Evolutionary conservation across 2,329 filamentous ascomycete genomes (phyloP).

Genomic region (Ceratocystis papillata): DNA sequence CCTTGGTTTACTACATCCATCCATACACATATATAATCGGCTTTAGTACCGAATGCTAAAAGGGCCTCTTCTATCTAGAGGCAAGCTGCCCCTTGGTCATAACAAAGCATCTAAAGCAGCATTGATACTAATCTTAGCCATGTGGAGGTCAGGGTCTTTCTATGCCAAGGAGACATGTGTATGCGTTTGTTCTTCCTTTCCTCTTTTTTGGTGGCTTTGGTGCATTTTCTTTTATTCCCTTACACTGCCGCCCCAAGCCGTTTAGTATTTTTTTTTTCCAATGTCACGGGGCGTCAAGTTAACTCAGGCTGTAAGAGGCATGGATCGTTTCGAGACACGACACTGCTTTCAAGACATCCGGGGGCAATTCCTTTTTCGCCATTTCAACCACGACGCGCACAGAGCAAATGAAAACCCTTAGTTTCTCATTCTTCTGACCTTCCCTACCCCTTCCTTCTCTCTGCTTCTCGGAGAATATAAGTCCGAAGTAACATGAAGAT

Average conservation of each 20-base stretch:
- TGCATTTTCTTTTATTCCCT: neutral
- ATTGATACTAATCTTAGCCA: neutral
- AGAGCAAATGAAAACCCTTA: slow-evolving; percentile 1
- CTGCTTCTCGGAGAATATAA: slow-evolving; percentile 9
- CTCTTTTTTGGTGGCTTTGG: neutral
- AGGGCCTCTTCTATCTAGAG: neutral
- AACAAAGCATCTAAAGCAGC: neutral
- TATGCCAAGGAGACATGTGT: neutral
- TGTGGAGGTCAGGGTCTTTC: neutral
- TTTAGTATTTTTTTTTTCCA: neutral
- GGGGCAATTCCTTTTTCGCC: neutral
- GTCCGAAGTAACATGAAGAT: slow-evolving; percentile 10
- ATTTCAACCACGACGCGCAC: neutral
- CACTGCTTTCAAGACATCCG: neutral
- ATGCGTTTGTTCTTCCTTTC: neutral
- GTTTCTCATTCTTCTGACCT: neutral
- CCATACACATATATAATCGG: neutral
- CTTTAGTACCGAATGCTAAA: neutral
- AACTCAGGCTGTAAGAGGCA: neutral
- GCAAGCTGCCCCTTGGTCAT: neutral
- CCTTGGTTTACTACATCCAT: neutral
- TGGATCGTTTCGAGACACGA: slow-evolving; percentile 4
- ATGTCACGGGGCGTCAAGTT: neutral
- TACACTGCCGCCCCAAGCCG: neutral
- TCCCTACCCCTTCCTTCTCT: neutral